Conservation (phyloP, 139 green algal species). For the Micractinium conductrix region DNA sequence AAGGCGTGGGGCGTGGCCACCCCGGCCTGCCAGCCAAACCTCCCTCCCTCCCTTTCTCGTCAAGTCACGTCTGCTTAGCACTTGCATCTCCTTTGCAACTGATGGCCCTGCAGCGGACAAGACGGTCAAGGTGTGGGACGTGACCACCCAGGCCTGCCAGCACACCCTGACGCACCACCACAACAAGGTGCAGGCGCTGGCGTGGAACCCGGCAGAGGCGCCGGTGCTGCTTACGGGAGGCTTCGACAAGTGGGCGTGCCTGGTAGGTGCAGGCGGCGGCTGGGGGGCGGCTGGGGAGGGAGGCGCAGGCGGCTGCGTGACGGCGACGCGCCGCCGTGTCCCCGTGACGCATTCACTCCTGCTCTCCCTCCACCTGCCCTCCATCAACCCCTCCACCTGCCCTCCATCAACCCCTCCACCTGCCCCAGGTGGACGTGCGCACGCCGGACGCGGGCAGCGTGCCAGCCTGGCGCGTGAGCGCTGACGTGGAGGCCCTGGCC, state of each 20-base stretch:
- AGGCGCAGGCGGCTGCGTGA: no score
- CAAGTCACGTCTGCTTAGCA: no score
- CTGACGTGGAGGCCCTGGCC: constrained; percentile 89
- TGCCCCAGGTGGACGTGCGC: constrained; percentile 31
- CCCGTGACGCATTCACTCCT: no score
- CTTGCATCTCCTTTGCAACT: no score
- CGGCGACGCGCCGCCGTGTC: no score
- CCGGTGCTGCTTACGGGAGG: constrained; percentile 87
- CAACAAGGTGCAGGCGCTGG: constrained; percentile 95
- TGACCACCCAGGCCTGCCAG: constrained; percentile 59
- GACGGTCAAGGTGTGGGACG: constrained; percentile 92
- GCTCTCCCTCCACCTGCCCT: neutral
- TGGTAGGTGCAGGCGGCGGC: constrained; percentile 66
- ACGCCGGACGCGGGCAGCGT: constrained; percentile 58
- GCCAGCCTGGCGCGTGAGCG: constrained; percentile 66
- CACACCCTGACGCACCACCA: constrained; percentile 91
- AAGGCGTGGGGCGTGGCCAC: neutral
- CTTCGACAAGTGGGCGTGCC: constrained; percentile 82
- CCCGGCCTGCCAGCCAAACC: neutral
- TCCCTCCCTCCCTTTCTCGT: neutral
- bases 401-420: neutral
- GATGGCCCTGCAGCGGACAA: constrained; percentile 77
- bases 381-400: neutral
- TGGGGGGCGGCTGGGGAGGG: no score
- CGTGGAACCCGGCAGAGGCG: constrained; percentile 91